Evolutionary conservation across 495 filamentous ascomycete species (phyloP), one percentile per base, ranked within the genome.

Genomic region (Patellaria atrata): DNA sequence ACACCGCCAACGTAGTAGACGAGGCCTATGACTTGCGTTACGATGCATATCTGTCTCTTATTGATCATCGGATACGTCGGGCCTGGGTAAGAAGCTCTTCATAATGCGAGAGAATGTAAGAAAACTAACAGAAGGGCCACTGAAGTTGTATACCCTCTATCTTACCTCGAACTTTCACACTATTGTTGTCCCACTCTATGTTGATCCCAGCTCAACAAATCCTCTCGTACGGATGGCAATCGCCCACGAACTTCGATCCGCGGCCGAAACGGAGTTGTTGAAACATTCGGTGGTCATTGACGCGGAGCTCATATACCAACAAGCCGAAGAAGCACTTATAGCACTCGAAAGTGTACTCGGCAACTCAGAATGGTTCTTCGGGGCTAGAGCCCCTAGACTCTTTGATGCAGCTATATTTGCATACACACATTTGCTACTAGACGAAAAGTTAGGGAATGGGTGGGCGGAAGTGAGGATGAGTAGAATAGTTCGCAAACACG

Each of bases 391-490:
- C 17, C 83, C 89, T 2, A 70, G 73, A 0, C 47, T 85, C 9
- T 82, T 97, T 45, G 89, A 97, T 56, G 83, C 86, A 17, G 71
- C 66, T 37, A 71, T 94, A 15, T 96, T 93, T 61, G 77, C 81
- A 16, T 97, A 93, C 56, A 84, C 82, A n/a, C 69, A 87, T 53
- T 52, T 93, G 13, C 64, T 94, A 20, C 51, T 91, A 40, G 69
- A 78, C 42, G 59, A 68, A 6, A 45, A 41, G 2, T 51, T 77
- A 44, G 65, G 43, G 4, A 42, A 40, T 3, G 41, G 57, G 3
- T 83, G 76, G 79, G 24, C 36, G 14, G 58, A 60, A 15, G 43
- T 43, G 20, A 31, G 36, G 16, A 32, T 59, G 14, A 30, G 33
- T 8, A 43, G 50, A 18, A 16, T 26, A 12, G 29, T 73, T 47